Evolutionary conservation across 1,284 basidiomycete species (phyloP).

Genomic region (Cryptococcus sp.): DNA sequence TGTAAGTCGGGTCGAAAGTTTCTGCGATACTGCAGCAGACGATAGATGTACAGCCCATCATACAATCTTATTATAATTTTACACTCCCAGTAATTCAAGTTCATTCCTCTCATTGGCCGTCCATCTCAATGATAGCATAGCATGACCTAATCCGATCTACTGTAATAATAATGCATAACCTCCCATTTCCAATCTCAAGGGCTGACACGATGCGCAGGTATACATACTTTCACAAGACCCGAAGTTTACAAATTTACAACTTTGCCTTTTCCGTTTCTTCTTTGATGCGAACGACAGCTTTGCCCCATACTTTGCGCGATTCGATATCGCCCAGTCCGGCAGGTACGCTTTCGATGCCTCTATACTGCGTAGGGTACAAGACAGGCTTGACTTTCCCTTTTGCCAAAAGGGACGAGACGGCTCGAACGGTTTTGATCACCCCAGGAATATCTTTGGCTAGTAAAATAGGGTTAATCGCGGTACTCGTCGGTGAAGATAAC

Average conservation of each 20-base stretch:
- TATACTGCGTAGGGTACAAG: slow-evolving; percentile 70
- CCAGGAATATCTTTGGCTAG: slow-evolving; percentile 50
- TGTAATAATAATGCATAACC: no score
- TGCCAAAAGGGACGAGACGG: slow-evolving; percentile 69
- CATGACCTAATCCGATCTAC: no score
- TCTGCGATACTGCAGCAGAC: not conserved
- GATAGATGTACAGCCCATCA: not conserved
- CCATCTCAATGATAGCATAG: not conserved
- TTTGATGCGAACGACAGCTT: slow-evolving; percentile 71
- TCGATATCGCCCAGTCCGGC: slow-evolving; percentile 59
- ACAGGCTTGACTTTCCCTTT: slow-evolving; percentile 70
- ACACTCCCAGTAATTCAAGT: not conserved
- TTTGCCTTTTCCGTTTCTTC: slow-evolving; percentile 46
- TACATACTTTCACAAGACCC: no score
- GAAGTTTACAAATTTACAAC: not conserved
- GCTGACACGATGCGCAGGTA: no score
- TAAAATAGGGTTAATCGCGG: no score
- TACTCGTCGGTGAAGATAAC: no score
- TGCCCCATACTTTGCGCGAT: slow-evolving; percentile 88
- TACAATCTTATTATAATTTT: not conserved
- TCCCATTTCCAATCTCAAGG: no score
- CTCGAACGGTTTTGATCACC: slow-evolving; percentile 64
- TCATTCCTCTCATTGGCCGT: not conserved
- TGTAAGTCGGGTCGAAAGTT: not conserved
- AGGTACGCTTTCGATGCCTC: slow-evolving; percentile 69